Evolutionary conservation across 331 rosid genomes (phyloP), one percentile per base, ranked within the genome.

Genomic region (Cydonia oblonga): DNA sequence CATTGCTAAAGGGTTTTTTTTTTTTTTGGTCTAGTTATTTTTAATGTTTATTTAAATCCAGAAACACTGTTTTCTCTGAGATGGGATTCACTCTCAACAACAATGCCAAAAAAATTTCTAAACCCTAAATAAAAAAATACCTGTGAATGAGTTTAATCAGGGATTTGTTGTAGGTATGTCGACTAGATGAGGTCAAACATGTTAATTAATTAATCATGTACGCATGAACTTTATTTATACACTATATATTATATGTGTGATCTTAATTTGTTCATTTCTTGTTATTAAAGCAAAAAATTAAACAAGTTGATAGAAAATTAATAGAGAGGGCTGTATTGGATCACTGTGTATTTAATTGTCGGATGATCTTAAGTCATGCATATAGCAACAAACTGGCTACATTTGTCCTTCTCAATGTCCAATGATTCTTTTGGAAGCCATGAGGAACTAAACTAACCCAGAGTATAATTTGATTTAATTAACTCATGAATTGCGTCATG

Each of bases 391-490:
- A 78, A 78, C 29, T 3, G 0, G 26, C 26, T 53, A 66, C 65
- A 61, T 49, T 49, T 69, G 75, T 82, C 83, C 24, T 52, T 83
- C 76, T 80, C 89, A 79, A 52, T 73, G 58, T 25, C 72, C 58
- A 72, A 67, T 70, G 83, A 85, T 81, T 87, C 56, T 74, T 68
- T 61, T 52, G 15, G 69, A 85, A 81, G 87, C 80, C 79, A 73
- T 35, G 82, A 79, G 78, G 71, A 65, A 30, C 19, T 51, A 77
- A 66, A 73, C 24, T 76, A 73, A 46, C 78, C 54, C 42, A 58
- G 29, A 15, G 9, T 18, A 19, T 28, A 32, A 35, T 54, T 63
- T 75, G 49, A 72, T 56, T 68, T 24, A 57, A 53, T 4, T 58
- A 26, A 76, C 29, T 58, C 42, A 65, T 35, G 75, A 60, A 53